phyloP scores from a whole-genome alignment of 306 rosid species.

The Trifolium subterraneum region DNA sequence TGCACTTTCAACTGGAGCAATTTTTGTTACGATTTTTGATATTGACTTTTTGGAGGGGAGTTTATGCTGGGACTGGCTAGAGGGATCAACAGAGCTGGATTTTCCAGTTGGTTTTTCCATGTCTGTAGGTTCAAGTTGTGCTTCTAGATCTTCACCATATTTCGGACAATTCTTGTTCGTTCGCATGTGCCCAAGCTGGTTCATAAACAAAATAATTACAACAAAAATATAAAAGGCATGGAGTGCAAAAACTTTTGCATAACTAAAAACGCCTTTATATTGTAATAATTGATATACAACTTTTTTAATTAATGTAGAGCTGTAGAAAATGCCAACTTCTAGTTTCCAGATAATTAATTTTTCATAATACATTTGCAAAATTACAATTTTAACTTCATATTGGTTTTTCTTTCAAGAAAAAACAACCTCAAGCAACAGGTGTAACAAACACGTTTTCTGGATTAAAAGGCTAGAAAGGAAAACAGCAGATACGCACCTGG shows the following conservation, averaged over 20 bases:
- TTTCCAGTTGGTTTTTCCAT: constrained; percentile 68
- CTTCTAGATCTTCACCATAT: constrained; percentile 84
- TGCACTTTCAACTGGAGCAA: constrained; percentile 60
- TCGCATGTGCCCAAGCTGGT: constrained; percentile 96
- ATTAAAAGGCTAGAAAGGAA: background rate
- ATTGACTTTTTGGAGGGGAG: constrained; percentile 61
- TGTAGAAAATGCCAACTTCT: background rate
- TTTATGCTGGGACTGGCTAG: constrained; percentile 72
- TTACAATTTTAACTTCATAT: background rate
- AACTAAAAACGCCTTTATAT: background rate
- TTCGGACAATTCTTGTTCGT: constrained; percentile 98
- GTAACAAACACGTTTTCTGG: constrained; percentile 20
- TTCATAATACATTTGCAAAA: background rate
- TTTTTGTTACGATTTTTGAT: constrained; percentile 65
- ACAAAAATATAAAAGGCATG: constrained; percentile 12
- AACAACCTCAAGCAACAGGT: constrained; percentile 10
- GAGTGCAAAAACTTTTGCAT: constrained; percentile 22
- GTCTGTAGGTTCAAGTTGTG: constrained; percentile 67
- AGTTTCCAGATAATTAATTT: constrained; percentile 24
- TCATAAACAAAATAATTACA: constrained; percentile 42
- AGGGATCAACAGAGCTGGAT: constrained; percentile 59
- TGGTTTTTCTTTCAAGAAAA: background rate
- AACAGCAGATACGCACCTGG: constrained; percentile 63
- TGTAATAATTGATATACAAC: background rate
- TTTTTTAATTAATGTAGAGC: constrained; percentile 19